Evolutionary conservation across 2,329 filamentous ascomycete species (phyloP).

Genomic region (Pseudogymnoascus sp.): DNA sequence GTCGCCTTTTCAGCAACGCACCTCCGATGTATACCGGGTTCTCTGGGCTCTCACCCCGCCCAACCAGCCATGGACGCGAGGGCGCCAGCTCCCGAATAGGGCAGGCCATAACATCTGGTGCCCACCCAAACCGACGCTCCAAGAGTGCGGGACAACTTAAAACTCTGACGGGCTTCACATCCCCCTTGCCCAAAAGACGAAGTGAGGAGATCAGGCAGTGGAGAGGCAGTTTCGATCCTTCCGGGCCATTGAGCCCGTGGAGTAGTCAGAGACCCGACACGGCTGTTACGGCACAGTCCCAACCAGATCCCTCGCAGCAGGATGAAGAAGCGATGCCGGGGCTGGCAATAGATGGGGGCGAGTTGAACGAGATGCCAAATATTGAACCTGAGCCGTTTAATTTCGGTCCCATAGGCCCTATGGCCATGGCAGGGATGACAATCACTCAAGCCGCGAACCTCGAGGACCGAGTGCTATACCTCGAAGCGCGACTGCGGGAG

Average conservation of each 20-base stretch:
- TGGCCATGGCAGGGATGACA: conserved; percentile 41
- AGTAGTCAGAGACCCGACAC: neutral
- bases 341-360: neutral
- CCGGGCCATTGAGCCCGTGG: conserved; percentile 31
- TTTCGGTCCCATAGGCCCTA: conserved; percentile 41
- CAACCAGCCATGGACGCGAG: conserved; percentile 48
- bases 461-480: conserved; percentile 42
- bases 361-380: conserved; percentile 29
- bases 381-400: conserved; percentile 31
- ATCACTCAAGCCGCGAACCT: conserved; percentile 47
- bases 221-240: conserved; percentile 50
- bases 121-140: conserved; percentile 44
- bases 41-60: conserved; percentile 50
- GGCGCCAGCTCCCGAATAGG: conserved; percentile 41
- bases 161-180: neutral
- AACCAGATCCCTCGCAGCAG: conserved; percentile 7
- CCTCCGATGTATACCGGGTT: conserved; percentile 32
- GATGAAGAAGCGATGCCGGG: neutral
- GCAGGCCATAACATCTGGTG: conserved; percentile 52
- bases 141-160: conserved; percentile 49
- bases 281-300: neutral
- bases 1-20: conserved; percentile 27
- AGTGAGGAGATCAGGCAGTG: conserved; percentile 58
- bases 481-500: conserved; percentile 45
- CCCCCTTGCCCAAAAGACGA: conserved; percentile 35